Evolutionary conservation across 2,329 filamentous ascomycete genomes (phyloP), one percentile per base, ranked within the genome.

Genomic region (Claviceps sp.): DNA sequence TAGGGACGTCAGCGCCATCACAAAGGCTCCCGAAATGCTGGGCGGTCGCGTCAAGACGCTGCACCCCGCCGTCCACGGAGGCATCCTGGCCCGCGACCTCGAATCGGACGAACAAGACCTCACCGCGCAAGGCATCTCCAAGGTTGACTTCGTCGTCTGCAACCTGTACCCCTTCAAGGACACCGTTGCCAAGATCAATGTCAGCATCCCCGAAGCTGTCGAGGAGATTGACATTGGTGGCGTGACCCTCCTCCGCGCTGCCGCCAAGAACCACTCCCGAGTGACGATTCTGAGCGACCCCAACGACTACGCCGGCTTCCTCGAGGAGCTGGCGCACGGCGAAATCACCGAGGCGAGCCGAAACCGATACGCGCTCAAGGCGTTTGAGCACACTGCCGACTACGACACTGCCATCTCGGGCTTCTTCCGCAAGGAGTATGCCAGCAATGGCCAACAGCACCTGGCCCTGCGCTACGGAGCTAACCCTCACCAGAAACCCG

Each of bases 131-230:
- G 93, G 89, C 72, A 95, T 95, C 68, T 80, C 87, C 74, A 95
- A 95, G 74, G 89, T 95, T 55, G 89, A 95, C 78, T 95, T 85
- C 62, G 89, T 95, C 61, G 85, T 98, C 67, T 97, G 93, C 84
- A 98, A 98, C 74, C 80, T 98, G 52, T 97, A 98, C 71, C 93
- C 93, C 13, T 98, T 98, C 82, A 96, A 96, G 76, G 90, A 97
- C 68, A 98, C 93, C 37, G 84, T 98, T 61, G 86, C 89, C 62
- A 95, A 96, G 78, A 83, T 94, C 74, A 95, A 95, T 64, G 93
- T 98, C 63, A 97, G 91, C 56, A 87, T 98, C 57, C 82, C 88
- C 50, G 91, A 98, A 73, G 93, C 93, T 50, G 91, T 98, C 41
- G 93, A 98, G 73, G 93, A 98, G 75, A 95, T 98, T 63, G 93